Base-by-base conservation (phyloP, 495 filamentous ascomycete species). In the Aspergillus incahuasiensis region DNA sequence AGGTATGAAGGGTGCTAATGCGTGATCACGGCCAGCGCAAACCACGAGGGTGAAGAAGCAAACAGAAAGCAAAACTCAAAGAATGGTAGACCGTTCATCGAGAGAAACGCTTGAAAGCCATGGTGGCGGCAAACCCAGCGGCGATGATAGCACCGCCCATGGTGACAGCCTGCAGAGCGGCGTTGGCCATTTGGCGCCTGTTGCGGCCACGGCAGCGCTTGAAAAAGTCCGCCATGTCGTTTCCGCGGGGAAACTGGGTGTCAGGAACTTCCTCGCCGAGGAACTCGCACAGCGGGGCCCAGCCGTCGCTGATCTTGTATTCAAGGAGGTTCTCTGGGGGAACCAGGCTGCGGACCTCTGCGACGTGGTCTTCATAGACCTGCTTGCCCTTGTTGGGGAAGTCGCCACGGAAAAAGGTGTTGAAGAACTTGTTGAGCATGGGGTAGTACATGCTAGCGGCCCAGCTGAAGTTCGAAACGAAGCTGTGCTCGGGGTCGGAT, bases 281-380 rank as follows among this genome's bases (percentile, higher is more conserved):
- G 70, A 88, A 88, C 52, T 83, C 73, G 70, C 84, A 87, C 16
- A 89, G 74, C 9, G 84, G 85, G 22, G 64, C 81, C 85, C 85
- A 88, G 51, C 86, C 86, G 42, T 85, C 78, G 44, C 77, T 75
- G 57, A 87, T 79, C 60, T 78, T 75, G 70, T 83, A 87, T 59
- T 88, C 84, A 40, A 88, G 76, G 43, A 87, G 69, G 61, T 70
- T 69, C 59, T 78, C 74, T 1, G 70, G 59, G 34, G 74, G 74
- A 24, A 77, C 74, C 53, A 77, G 34, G 64, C 66, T 70, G 59
- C 75, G 75, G 48, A 77, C 72, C 52, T 76, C 64, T 6, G 62
- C 74, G 18, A 77, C 71, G 54, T 78, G 74, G 43, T 76, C 73
- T 22, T 68, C 55, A 67, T 77, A 77, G 24, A 76, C 79, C 57